A percentile compares a stretch with the other conserved stretches of the same genome.
phyloP scores from a whole-genome alignment of 768 basidiomycete genomes.

The Trametes villosa region DNA sequence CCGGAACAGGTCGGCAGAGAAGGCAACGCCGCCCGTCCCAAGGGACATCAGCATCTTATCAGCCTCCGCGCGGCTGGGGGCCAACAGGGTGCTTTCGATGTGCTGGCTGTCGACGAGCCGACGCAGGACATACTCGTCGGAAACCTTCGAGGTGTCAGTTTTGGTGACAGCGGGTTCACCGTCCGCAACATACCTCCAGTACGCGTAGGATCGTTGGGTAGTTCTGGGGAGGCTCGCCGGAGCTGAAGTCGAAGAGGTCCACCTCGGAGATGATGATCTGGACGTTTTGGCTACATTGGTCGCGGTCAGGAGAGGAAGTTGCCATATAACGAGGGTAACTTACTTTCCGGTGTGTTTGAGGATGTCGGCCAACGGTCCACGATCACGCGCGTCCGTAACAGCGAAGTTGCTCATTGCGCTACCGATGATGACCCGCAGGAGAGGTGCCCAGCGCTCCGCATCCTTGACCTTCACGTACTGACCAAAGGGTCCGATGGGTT shows the following conservation, averaged over 20 bases:
- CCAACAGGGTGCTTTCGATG: constrained; percentile 77
- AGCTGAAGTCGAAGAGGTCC: constrained; percentile 81
- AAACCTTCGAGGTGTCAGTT: constrained; percentile 54
- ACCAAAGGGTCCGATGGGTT: constrained; percentile 82
- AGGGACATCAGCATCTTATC: constrained; percentile 53
- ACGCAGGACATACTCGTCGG: constrained; percentile 74
- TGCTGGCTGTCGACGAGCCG: constrained; percentile 74
- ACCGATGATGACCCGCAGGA: constrained; percentile 70
- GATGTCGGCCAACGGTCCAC: constrained; percentile 57
- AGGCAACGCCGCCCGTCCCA: constrained; percentile 57
- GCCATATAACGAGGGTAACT: constrained; percentile 28
- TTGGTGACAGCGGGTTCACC: not conserved
- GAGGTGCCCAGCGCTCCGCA: constrained; percentile 57
- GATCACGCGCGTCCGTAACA: constrained; percentile 72
- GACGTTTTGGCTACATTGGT: constrained; percentile 43
- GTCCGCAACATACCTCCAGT: constrained; percentile 60
- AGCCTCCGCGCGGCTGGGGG: constrained; percentile 63
- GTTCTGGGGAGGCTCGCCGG: constrained; percentile 67
- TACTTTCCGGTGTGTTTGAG: constrained; percentile 66
- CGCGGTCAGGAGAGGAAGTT: not conserved
- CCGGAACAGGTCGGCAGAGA: constrained; percentile 63
- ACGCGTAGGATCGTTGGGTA: constrained; percentile 81
- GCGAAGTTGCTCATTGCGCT: constrained; percentile 68
- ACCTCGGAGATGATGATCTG: constrained; percentile 67
- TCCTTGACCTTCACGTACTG: constrained; percentile 76